Evolutionary conservation across 1,284 basidiomycete species (phyloP).

Genomic region (Bondarzewia mesenterica): DNA sequence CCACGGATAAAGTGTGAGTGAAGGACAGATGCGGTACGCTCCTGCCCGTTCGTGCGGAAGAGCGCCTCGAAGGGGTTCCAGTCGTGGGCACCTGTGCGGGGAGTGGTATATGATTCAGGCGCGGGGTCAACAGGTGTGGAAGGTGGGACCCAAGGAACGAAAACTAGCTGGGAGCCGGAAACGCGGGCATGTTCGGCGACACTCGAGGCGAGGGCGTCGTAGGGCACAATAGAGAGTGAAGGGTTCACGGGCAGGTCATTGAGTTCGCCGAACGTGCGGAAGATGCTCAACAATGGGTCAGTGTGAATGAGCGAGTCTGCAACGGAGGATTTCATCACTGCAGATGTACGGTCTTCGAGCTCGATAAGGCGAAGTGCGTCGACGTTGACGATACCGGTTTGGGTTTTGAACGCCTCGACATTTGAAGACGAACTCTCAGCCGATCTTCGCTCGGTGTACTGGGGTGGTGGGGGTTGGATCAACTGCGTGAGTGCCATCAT

Average conservation of each 20-base stretch:
- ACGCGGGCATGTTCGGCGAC: constrained; percentile 45
- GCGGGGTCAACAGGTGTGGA: constrained; percentile 12
- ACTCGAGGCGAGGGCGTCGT: constrained; percentile 43
- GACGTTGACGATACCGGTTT: constrained; percentile 16
- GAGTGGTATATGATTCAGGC: constrained; percentile 10
- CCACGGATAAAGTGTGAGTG: constrained; percentile 55
- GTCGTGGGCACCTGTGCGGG: constrained; percentile 10
- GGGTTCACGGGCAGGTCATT: constrained; percentile 45
- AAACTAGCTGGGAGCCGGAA: constrained; percentile 43
- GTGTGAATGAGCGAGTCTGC: constrained; percentile 43
- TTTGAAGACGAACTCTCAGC: not conserved
- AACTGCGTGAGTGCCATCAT: constrained; percentile 68
- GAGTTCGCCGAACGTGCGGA: constrained; percentile 52
- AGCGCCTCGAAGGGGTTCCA: constrained; percentile 54
- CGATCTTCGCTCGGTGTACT: constrained; percentile 5
- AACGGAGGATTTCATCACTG: constrained; percentile 60
- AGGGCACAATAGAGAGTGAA: constrained; percentile 48
- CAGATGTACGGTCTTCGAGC: constrained; percentile 61
- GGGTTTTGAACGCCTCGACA: constrained; percentile 4
- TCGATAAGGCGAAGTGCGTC: constrained; percentile 56
- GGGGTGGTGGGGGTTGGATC: constrained; percentile 35
- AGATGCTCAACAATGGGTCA: constrained; percentile 57
- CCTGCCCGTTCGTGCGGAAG: constrained; percentile 34
- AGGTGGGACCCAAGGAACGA: constrained; percentile 58
- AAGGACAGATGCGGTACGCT: constrained; percentile 23